phyloP scores from a whole-genome alignment of 306 rosid genomes.

The Castanea mollissima region DNA sequence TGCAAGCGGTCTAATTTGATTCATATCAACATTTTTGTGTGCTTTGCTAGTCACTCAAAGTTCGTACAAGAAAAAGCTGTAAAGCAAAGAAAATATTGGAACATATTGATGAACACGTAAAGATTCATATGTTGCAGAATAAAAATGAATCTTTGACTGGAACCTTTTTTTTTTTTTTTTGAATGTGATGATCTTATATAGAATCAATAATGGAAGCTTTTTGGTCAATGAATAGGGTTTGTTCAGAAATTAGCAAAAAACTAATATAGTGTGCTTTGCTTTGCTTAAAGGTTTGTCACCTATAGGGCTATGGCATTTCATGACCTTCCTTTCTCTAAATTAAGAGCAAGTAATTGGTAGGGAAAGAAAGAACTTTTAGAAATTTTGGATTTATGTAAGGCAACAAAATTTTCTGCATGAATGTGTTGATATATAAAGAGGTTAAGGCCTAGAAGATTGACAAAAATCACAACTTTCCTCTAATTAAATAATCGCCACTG shows the following conservation, averaged over 20 bases:
- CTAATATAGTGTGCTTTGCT: conserved; percentile 8
- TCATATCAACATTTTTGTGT: no score
- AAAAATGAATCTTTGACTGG: conserved; percentile 40
- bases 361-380: conserved; percentile 23
- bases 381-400: conserved; percentile 36
- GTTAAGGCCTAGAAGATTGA: neutral
- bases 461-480: no score
- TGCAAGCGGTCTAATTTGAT: neutral
- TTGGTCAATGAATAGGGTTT: conserved; percentile 17
- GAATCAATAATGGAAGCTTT: conserved; percentile 21
- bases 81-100: neutral
- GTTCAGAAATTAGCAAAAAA: conserved; percentile 18
- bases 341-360: conserved; percentile 15
- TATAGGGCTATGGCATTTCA: neutral
- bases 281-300: conserved; percentile 14
- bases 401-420: conserved; percentile 14
- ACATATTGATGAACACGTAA: neutral
- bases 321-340: neutral
- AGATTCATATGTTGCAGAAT: conserved; percentile 14
- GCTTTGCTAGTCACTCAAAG: no score
- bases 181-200: conserved; percentile 9
- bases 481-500: neutral
- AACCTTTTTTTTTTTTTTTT: conserved; percentile 18
- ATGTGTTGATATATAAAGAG: neutral
- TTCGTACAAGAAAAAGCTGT: neutral